These are phyloP conservation scores for Metschnikowia amazonensis DNA, from an alignment of 805 yeast genomes.

Conservation along the genomic window DNA sequence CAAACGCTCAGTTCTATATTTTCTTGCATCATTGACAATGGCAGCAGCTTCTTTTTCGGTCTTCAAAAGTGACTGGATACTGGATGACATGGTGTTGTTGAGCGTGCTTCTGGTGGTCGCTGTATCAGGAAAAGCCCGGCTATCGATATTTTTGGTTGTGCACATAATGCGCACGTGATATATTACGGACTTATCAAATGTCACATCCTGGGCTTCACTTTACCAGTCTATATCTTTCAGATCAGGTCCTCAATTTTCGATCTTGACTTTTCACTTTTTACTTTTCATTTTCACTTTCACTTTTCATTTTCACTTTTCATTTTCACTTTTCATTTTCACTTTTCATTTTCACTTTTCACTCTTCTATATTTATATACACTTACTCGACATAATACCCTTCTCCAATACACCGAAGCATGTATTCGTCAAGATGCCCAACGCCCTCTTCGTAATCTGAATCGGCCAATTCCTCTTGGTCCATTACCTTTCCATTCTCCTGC, in stretches of 20 bases:
- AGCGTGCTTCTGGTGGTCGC: constrained; percentile 1
- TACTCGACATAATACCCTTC: constrained; percentile 58
- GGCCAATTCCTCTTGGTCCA: constrained; percentile 23
- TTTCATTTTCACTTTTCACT: no score
- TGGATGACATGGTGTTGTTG: constrained; percentile 23
- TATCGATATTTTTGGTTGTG: constrained; percentile 8
- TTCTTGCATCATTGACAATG: constrained; percentile 89
- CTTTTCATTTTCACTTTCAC: no score
- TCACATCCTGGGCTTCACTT: no score
- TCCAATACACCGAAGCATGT: constrained; percentile 89
- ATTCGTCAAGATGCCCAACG: constrained; percentile 87
- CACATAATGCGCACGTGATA: constrained; percentile 6
- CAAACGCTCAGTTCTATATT: constrained; percentile 75
- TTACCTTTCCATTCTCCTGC: constrained; percentile 26
- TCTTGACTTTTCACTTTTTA: background rate
- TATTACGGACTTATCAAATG: no score
- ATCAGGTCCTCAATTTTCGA: no score
- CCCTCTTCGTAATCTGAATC: constrained; percentile 53
- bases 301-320: no score
- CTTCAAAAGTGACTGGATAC: constrained; percentile 38
- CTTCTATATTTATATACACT: background rate
- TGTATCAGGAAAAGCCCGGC: constrained; percentile 9
- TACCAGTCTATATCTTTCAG: no score
- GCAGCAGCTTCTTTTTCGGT: constrained; percentile 98
- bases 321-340: no score